These are phyloP conservation scores for Macrotyloma uniflorum DNA, from an alignment of 306 rosid species.

Conservation along the genomic window DNA sequence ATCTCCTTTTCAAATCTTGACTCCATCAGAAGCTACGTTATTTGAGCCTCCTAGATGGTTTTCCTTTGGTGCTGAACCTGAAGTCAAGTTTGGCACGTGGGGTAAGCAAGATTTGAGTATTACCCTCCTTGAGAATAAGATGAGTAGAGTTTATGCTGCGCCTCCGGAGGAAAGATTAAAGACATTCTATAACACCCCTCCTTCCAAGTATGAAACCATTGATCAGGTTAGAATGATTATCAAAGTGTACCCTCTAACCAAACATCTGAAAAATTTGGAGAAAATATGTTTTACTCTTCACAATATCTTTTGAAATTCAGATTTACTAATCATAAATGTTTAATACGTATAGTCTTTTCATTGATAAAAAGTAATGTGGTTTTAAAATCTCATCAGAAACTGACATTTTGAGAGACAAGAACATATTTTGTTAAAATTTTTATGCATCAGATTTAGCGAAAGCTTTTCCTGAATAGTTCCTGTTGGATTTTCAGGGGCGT, in stretches of 20 bases:
- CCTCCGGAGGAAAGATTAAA: slow-evolving; percentile 83
- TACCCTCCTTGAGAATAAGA: slow-evolving; percentile 79
- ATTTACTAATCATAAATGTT: too few species aligned
- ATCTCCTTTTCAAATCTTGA: slow-evolving; percentile 74
- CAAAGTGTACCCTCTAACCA: neutral
- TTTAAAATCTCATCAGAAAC: too few species aligned
- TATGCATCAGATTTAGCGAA: neutral
- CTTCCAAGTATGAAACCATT: slow-evolving; percentile 85
- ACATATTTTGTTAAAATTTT: too few species aligned
- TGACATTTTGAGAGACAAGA: too few species aligned
- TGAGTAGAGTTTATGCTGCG: slow-evolving; percentile 87
- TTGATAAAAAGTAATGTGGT: too few species aligned
- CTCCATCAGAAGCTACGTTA: slow-evolving; percentile 74
- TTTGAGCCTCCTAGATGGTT: slow-evolving; percentile 57
- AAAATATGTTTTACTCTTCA: too few species aligned
- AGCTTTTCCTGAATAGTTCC: neutral
- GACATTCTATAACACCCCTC: slow-evolving; percentile 69
- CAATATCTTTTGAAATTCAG: neutral
- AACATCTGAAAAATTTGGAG: neutral
- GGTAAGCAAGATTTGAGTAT: slow-evolving; percentile 62
- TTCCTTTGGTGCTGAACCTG: slow-evolving; percentile 66
- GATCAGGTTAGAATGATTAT: slow-evolving; percentile 67
- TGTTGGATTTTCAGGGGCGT: slow-evolving; percentile 63
- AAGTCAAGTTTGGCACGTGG: slow-evolving; percentile 72
- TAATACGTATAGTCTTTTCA: too few species aligned